Base-by-base conservation (phyloP, 441 rosid genomes). In the Capsella rubella region DNA sequence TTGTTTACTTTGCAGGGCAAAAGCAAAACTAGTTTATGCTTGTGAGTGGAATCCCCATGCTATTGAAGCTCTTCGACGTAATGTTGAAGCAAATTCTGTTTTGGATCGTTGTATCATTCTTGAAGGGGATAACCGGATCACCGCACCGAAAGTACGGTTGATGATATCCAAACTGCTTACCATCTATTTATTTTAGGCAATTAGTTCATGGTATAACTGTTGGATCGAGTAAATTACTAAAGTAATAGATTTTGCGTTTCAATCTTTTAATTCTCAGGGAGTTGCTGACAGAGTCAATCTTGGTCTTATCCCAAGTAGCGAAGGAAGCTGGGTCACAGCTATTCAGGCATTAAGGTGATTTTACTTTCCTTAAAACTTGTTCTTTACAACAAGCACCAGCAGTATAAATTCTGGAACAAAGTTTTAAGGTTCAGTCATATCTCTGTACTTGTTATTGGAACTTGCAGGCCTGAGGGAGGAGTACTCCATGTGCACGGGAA, bases 1-100 rank as follows among this genome's bases (percentile, higher is more conserved):
- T 67, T 29, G 56, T 39, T 61, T 54, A 60, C 71, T 69, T 78
- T 68, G 76, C 73, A 95, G 99, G 90, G 97, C 97, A 68, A 82
- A 84, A 80, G 99, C 97, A 69, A 89, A 82, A 79, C 59, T 85
- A 56, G 98, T 90, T 54, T 92, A 87, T 87, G 95, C 99, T 74
- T 90, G 98, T 79, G 99, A 95, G 79, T 92, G 97, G 99, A 95
- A 95, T 82, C 92, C 85, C 37, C 87, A 85, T 85, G 98, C 98
- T 65, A 76, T 90, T 71, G 93, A 87, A 82, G 98, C 98, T 1
- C 93, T 95, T 50, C 79, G 79, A 61, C 84, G 50, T 59, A 95
- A 92, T 66, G 85, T 95, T 61, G 82, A 80, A 68, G 87, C 82
- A 76, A 95, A 95, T 83, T 84, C 79, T 34, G 98, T 90, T 40